These are phyloP conservation scores for Didymella keratinophila DNA, from an alignment of 2,329 filamentous ascomycete genomes.

Conservation along the genomic window DNA sequence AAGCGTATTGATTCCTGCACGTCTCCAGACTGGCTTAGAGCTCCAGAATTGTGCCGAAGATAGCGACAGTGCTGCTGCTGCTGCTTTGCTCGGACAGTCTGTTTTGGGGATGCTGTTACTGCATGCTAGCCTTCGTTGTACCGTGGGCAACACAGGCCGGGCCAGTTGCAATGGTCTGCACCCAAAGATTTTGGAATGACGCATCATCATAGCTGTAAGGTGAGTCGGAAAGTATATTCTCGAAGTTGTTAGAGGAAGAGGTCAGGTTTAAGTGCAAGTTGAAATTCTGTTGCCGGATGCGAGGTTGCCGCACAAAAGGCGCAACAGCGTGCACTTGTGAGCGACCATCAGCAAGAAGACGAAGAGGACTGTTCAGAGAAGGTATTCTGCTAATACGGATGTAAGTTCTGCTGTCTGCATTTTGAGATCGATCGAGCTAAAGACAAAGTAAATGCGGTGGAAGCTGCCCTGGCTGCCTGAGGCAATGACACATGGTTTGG, in stretches of 20 bases:
- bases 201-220: background rate
- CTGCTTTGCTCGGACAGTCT: conserved; percentile 11
- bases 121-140: conserved; percentile 7
- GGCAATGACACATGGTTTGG: conserved; percentile 8
- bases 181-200: background rate
- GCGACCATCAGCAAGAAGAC: background rate
- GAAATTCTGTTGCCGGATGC: background rate
- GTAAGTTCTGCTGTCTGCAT: background rate
- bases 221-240: too few species aligned
- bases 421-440: too few species aligned
- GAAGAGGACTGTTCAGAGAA: too few species aligned
- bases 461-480: background rate
- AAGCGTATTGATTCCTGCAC: conserved; percentile 63
- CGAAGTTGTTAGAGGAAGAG: background rate
- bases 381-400: too few species aligned
- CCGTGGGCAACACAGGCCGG: background rate
- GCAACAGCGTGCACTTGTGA: conserved; percentile 1
- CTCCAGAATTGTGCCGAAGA: conserved; percentile 46
- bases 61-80: background rate
- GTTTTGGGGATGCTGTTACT: background rate
- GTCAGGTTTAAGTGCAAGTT: background rate
- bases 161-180: background rate
- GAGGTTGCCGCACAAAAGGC: conserved; percentile 5
- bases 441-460: background rate
- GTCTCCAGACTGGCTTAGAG: conserved; percentile 54